These are phyloP conservation scores for Claviceps pazoutovae DNA, from an alignment of 2,329 filamentous ascomycete genomes.

Conservation along the genomic window DNA sequence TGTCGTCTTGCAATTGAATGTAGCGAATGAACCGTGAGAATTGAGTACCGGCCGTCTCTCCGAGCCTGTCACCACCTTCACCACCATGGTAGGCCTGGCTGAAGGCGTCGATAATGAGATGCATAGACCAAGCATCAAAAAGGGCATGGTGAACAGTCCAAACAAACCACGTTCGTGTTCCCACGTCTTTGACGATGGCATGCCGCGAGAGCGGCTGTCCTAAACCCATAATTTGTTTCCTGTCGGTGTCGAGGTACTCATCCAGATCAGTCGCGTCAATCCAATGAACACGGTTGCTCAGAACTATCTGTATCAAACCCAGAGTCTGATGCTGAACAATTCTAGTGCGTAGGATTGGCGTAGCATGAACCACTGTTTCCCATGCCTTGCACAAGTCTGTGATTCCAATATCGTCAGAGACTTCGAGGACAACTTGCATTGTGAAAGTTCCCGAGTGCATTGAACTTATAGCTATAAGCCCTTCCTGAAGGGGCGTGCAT, in stretches of 20 bases:
- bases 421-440: conserved; percentile 8
- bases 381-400: conserved; percentile 6
- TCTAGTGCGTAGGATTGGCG: conserved; percentile 27
- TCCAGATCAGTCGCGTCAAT: conserved; percentile 12
- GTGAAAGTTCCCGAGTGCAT: conserved; percentile 21
- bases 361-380: conserved; percentile 1
- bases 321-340: conserved; percentile 27
- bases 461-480: conserved; percentile 21
- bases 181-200: conserved; percentile 20
- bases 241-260: conserved; percentile 22
- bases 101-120: conserved; percentile 24
- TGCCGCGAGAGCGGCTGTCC: conserved; percentile 28
- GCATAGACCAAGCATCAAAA: conserved; percentile 34
- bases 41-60: no score
- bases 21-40: conserved; percentile 8
- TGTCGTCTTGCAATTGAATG: background rate
- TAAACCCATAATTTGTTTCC: conserved; percentile 21
- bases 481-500: conserved; percentile 25
- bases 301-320: conserved; percentile 30
- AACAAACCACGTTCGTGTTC: conserved; percentile 25
- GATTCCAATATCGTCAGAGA: conserved; percentile 3
- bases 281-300: conserved; percentile 22
- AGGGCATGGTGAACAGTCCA: conserved; percentile 31
- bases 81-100: conserved; percentile 6
- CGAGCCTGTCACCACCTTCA: background rate